These are phyloP conservation scores for Globisporangium radiosum DNA, from an alignment of 352 stramenopile genomes.

Conservation along the genomic window DNA sequence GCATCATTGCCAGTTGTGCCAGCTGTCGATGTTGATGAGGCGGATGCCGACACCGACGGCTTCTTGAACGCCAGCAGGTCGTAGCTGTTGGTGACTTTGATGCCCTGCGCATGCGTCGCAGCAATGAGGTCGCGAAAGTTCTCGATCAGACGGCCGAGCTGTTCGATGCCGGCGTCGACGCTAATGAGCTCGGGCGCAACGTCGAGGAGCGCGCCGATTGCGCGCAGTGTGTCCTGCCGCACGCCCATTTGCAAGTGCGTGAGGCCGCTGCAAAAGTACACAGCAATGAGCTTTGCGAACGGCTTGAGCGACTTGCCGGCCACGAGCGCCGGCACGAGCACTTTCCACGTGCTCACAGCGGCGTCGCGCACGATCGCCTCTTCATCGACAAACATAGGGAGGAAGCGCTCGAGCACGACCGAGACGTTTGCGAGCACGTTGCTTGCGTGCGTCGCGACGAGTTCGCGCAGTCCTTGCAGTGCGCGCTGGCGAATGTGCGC, in stretches of 20 bases:
- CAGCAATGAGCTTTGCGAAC: constrained; percentile 65
- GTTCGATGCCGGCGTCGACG: constrained; percentile 41
- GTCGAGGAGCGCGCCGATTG: constrained; percentile 65
- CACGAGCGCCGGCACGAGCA: constrained; percentile 48
- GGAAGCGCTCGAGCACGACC: constrained; percentile 69
- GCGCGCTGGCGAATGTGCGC: constrained; percentile 68
- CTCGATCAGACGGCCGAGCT: constrained; percentile 59
- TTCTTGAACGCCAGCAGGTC: constrained; percentile 34
- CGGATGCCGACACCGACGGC: neutral
- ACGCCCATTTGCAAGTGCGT: constrained; percentile 77
- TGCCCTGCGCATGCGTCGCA: constrained; percentile 54
- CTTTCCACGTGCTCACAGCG: constrained; percentile 59
- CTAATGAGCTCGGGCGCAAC: constrained; percentile 47
- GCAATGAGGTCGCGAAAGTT: constrained; percentile 75
- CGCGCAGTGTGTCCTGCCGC: constrained; percentile 59
- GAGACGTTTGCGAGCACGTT: constrained; percentile 70
- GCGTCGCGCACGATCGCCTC: constrained; percentile 74
- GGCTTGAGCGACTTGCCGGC: constrained; percentile 45
- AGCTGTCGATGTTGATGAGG: no score
- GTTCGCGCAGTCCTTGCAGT: constrained; percentile 56
- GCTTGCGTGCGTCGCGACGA: constrained; percentile 36
- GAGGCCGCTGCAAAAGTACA: constrained; percentile 77
- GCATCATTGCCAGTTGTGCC: neutral
- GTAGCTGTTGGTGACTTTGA: constrained; percentile 79
- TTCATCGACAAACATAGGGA: constrained; percentile 68